Base-by-base conservation (phyloP, 2,329 filamentous ascomycete species). In the Cladosporium velox region DNA sequence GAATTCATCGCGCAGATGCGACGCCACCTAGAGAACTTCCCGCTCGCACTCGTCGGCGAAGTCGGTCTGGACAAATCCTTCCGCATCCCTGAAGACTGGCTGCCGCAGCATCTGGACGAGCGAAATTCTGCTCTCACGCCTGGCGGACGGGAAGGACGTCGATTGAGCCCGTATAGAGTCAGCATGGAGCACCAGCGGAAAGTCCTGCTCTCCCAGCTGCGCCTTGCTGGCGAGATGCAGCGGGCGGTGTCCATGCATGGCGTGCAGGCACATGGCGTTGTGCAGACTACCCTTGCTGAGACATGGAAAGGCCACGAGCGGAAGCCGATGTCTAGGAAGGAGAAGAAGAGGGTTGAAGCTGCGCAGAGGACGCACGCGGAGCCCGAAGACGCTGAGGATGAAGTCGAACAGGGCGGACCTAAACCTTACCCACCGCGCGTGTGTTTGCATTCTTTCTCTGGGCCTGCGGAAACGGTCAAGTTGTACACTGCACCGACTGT, bases 361-460 rank as follows among this genome's bases (percentile, higher is more conserved):
- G 64, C 47, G 15, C 65, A 49, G 10, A 67, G 67, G 26, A 64
- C 49, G 0, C 52, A 69, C n/a, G 68, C 67, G 24, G 67, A 67
- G 26, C 47, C 58, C 18, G 28, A 60, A 15, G 64, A 68, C 34
- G 57, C 59, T 15, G 65, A 68, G 30, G 68, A 67, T 14, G 70
- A 72, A 15, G 65, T 55, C 7, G 15, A 21, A 11, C 55, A 59
- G 0, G 54, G 68, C 8, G 21, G 61, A 6, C 41, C 59, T 15
- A 88, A 85, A 67, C 89, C 91, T 0, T 98, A 90, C 71, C 93
- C 95, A 4, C 93, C 93, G 0, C 84, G 93, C 10, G 90, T 98
- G 75, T 99, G 95, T 75, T 86, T 99, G 67, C 95, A 99, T 78
- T 97, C 93, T 0, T 99, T 93, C 78, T 96, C 91, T 58, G 94